Conservation (phyloP, 2,329 filamentous ascomycete genomes). For the Aspergillus chevalieri region DNA sequence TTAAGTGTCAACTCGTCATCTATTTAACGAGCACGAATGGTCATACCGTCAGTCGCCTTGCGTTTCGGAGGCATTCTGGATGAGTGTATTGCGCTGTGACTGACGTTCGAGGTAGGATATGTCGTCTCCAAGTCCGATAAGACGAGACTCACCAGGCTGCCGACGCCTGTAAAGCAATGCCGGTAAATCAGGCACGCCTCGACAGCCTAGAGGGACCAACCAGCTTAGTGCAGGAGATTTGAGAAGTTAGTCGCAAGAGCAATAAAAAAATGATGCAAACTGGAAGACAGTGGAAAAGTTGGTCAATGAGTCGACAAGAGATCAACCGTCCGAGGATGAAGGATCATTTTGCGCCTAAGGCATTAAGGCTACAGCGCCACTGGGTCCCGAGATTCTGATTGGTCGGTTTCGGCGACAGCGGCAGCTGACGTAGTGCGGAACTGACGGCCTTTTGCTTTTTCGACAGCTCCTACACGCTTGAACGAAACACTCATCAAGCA, state of each 20-base stretch:
- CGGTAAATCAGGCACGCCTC: too few species aligned
- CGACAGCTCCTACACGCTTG: background rate
- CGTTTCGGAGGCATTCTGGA: constrained; percentile 62
- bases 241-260: too few species aligned
- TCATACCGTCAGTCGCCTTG: constrained; percentile 55
- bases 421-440: background rate
- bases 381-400: background rate
- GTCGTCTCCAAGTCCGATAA: background rate
- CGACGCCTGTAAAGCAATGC: background rate
- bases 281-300: background rate
- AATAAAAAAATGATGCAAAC: background rate
- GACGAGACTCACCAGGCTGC: background rate
- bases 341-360: background rate
- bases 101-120: background rate
- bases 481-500: constrained; percentile 6
- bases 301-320: background rate
- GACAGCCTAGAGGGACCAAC: too few species aligned
- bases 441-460: background rate
- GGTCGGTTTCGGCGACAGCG: too few species aligned
- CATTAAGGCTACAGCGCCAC: background rate
- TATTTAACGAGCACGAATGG: constrained; percentile 16
- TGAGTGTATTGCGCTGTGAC: background rate
- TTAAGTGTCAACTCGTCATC: constrained; percentile 27
- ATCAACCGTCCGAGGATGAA: too few species aligned
- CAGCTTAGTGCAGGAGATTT: too few species aligned